Base-by-base conservation (phyloP, 2,329 filamentous ascomycete species). In the Penicillium italicum region DNA sequence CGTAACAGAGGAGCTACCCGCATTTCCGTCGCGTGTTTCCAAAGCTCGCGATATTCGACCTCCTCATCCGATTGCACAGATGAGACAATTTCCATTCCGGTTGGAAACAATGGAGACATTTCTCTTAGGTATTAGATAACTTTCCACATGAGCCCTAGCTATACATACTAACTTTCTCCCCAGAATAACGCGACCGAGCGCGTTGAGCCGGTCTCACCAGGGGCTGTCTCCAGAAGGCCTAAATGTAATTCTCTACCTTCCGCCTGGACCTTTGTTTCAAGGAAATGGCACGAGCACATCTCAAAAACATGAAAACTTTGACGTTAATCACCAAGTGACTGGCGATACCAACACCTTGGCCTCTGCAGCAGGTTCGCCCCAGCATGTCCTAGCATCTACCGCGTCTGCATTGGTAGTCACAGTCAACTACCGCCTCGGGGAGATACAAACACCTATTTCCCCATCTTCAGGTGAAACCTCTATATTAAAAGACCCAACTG, bases 341-440 rank as follows among this genome's bases (percentile, higher is more conserved):
- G 34, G 12, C 0, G 10, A 37, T 24, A 20, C 2, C 34, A 36
- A 12, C 5, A 2, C 16, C 16, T 26, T 24, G 1, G n/a, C 14
- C 12, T 10, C 3, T 30, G 28, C 20, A 6, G 50, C 30, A 16
- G 43, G 43, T 4, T 62, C 61, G 8, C 63, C 65, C 0, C 67
- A 69, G 34, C 63, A 68, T 53, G 34, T 54, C 1, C 61, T 76
- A 14, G 69, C 73, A n/a, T 62, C 67, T 7, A 59, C 58, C 5
- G 69, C 72, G 0, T 63, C 62, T 24, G 69, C 71, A 1, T 73
- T 69, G 3, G 62, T 76, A 1, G 74, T 76, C 11, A 76, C 72
- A 11, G 62, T 77, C 37, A 72, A 76, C 49, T 77, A 77, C 61
- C 72, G 75, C 11, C 63, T 76, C 5, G 74, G 71, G 30, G 51